A percentile compares a stretch with the other conserved stretches of the same genome.
These are phyloP conservation scores for Mrakia hoshinonis DNA, from an alignment of 768 basidiomycete species.

Conservation along the genomic window DNA sequence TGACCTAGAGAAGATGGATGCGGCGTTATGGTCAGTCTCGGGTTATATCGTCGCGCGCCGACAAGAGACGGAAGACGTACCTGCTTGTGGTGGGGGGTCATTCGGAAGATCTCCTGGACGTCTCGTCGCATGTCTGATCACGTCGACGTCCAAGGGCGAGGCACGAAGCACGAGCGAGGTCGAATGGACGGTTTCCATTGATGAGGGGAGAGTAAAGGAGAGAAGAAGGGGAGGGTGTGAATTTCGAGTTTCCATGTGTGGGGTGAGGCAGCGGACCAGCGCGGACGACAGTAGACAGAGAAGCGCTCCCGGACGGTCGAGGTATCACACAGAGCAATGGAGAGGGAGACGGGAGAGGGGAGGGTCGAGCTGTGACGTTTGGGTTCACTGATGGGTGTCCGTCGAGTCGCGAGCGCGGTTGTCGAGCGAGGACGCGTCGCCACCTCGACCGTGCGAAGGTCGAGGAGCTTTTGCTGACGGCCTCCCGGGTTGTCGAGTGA, in stretches of 20 bases:
- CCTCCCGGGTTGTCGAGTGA: background rate
- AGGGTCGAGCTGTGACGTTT: background rate
- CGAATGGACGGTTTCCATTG: slow-evolving; percentile 41
- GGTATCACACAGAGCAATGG: background rate
- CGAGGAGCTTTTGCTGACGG: slow-evolving; percentile 21
- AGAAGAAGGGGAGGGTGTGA: slow-evolving; percentile 9
- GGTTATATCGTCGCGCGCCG: slow-evolving; percentile 44
- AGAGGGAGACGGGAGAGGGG: background rate
- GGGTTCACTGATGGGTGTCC: background rate
- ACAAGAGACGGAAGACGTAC: slow-evolving; percentile 1
- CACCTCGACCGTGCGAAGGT: slow-evolving; percentile 1
- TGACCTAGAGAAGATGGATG: slow-evolving; percentile 57
- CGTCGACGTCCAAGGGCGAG: slow-evolving; percentile 49
- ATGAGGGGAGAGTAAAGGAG: slow-evolving; percentile 42
- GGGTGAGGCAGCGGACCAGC: background rate
- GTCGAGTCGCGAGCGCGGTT: background rate
- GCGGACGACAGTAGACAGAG: background rate
- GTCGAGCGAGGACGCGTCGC: slow-evolving; percentile 9
- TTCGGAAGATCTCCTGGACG: slow-evolving; percentile 99
- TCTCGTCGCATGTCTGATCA: slow-evolving; percentile 99
- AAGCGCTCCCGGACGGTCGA: background rate
- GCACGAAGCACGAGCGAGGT: slow-evolving; percentile 29
- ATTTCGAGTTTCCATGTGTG: background rate
- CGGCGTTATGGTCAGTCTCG: background rate
- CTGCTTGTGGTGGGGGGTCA: slow-evolving; percentile 91